Base-by-base conservation (phyloP, 164 flowering plant species). In the Magnolia changhungtana region DNA sequence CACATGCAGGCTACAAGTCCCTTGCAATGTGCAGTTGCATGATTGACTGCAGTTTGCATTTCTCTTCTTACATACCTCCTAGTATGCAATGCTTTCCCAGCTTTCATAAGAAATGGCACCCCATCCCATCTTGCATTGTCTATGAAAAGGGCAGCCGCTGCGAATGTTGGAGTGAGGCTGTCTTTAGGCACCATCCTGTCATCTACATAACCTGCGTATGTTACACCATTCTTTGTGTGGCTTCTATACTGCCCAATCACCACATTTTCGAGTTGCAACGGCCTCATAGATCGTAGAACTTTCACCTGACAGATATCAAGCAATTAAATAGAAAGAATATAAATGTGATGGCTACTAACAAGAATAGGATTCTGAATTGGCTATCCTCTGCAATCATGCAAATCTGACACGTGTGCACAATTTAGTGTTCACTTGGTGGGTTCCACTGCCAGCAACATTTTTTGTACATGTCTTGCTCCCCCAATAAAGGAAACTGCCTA, bases 111-210 rank as follows among this genome's bases (percentile, higher is more conserved):
- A 75, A 95, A 93, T n/a, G 98, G 98, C 49, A 95, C 98, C 11
- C 98, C 98, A 81, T 95, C 98, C 98, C 98, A 95, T 85, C 98
- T 89, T 24, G 97, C 95, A 83, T 95, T 92, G 78, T 95, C 89
- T 68, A 95, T 95, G 78, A 93, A 95, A 58, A 95, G 89, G 19
- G 98, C 98, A 73, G 97, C 95, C 0, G 98, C 98, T 3, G 98
- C 97, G 89, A 95, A 95, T 65, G 98, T 95, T 58, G 99, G 99
- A 50, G 98, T 95, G 21, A 89, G 80, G 79, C 97, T 95, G 77
- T 76, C 86, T 20, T 88, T 88, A 0, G 95, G 97, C 21, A 95
- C 97, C 63, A 97, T 95, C 76, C 87, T 88, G 81, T 93, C 98
- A 78, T 95, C 98, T 23, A 88, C 88, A 80, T 95, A 95, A 16